These are phyloP conservation scores for Bipolaris sorokiniana DNA, from an alignment of 2,329 filamentous ascomycete species.

Conservation along the genomic window DNA sequence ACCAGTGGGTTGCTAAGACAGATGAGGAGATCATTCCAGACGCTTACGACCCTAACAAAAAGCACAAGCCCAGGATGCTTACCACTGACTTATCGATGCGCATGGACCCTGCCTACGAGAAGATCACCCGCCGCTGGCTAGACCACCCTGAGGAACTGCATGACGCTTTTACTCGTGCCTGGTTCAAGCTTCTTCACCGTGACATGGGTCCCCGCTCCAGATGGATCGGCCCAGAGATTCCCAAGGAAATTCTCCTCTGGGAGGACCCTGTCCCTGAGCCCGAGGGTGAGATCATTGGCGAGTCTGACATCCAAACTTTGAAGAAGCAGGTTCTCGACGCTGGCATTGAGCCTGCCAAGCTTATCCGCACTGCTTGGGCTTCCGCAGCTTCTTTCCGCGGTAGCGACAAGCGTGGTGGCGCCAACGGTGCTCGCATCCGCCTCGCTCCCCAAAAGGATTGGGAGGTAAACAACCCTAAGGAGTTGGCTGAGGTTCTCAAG, in stretches of 20 bases:
- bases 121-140: constrained; percentile 74
- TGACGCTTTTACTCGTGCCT: constrained; percentile 73
- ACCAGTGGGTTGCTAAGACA: constrained; percentile 78
- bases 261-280: constrained; percentile 72
- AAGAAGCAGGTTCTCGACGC: constrained; percentile 72
- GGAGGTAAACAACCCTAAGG: constrained; percentile 74
- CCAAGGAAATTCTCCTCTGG: constrained; percentile 72
- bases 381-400: constrained; percentile 53
- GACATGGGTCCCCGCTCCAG: constrained; percentile 75
- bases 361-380: constrained; percentile 60
- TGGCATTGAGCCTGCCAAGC: constrained; percentile 65
- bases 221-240: constrained; percentile 77
- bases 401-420: constrained; percentile 81
- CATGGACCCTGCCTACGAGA: constrained; percentile 74
- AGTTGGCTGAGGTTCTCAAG: constrained; percentile 66
- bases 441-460: constrained; percentile 75
- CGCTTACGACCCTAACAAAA: constrained; percentile 71
- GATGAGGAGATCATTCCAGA: constrained; percentile 72
- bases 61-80: constrained; percentile 77
- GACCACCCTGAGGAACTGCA: constrained; percentile 71
- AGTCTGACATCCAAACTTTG: constrained; percentile 66
- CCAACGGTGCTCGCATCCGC: constrained; percentile 79
- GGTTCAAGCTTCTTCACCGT: constrained; percentile 85
- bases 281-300: constrained; percentile 64
- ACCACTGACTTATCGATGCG: constrained; percentile 76